phyloP scores from a whole-genome alignment of 176 grass and related monocot species.

The Urochloa ruziziensis region DNA sequence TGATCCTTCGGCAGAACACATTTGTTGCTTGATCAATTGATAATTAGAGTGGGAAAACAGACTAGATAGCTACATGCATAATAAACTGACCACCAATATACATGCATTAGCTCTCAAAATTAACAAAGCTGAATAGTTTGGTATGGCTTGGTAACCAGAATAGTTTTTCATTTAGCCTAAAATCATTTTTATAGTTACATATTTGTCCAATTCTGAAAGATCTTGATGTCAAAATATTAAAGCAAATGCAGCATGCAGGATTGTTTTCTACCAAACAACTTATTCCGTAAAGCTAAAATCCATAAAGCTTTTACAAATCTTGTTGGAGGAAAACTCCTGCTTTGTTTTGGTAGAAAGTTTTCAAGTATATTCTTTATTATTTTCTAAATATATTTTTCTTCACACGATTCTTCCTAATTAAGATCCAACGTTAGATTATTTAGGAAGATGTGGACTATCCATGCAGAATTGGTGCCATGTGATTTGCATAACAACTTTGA shows the following conservation, averaged over 20 bases:
- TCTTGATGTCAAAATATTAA: too few relatives aligned
- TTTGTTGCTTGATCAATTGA: neutral
- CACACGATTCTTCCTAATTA: neutral
- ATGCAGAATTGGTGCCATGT: neutral
- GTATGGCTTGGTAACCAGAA: neutral
- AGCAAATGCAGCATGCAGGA: too few relatives aligned
- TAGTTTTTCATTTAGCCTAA: neutral
- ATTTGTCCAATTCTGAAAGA: neutral
- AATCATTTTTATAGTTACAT: neutral
- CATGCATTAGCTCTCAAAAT: neutral
- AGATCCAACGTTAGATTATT: neutral
- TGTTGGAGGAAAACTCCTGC: neutral
- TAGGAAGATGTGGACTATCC: neutral
- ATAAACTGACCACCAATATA: neutral
- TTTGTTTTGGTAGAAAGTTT: neutral
- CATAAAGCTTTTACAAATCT: neutral
- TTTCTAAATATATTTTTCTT: neutral
- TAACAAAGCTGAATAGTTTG: neutral
- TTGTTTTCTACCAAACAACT: neutral
- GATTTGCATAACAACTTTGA: neutral
- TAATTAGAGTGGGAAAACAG: neutral
- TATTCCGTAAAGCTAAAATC: neutral
- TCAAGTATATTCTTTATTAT: neutral
- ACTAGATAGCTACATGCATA: neutral
- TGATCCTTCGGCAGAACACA: neutral